Evolutionary conservation across 2,329 filamentous ascomycete genomes (phyloP).

Genomic region (Triangularia verruculosa): DNA sequence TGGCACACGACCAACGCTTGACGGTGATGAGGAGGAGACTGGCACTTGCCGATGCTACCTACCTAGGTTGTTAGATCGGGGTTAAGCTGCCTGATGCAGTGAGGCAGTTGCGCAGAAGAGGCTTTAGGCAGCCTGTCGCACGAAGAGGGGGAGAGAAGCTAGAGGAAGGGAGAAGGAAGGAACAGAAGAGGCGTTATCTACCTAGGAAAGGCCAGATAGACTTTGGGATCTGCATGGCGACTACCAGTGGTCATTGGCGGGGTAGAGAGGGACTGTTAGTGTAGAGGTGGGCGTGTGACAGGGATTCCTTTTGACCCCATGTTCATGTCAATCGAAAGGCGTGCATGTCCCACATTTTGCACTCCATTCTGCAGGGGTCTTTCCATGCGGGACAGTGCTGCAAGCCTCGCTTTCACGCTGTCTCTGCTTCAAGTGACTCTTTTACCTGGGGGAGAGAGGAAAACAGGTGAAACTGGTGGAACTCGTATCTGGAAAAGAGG

Average conservation of each 20-base stretch:
- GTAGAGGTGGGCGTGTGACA: neutral
- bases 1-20: neutral
- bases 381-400: conserved; percentile 6
- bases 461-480: conserved; percentile 22
- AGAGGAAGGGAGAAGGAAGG: neutral
- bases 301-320: neutral
- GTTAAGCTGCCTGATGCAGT: neutral
- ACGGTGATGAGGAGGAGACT: no score
- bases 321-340: conserved; percentile 32
- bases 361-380: conserved; percentile 3
- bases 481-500: conserved; percentile 5
- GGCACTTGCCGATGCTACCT: neutral
- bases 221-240: neutral
- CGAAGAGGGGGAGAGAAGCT: neutral
- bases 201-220: neutral
- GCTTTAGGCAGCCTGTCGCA: neutral
- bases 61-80: no score
- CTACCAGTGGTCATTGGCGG: neutral
- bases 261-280: neutral
- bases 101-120: neutral
- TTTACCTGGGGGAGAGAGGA: conserved; percentile 6
- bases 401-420: neutral
- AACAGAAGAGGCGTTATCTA: neutral
- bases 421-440: conserved; percentile 18
- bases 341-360: conserved; percentile 24